phyloP scores from a whole-genome alignment of 441 rosid genomes.

The Rhodomyrtus psidioides region DNA sequence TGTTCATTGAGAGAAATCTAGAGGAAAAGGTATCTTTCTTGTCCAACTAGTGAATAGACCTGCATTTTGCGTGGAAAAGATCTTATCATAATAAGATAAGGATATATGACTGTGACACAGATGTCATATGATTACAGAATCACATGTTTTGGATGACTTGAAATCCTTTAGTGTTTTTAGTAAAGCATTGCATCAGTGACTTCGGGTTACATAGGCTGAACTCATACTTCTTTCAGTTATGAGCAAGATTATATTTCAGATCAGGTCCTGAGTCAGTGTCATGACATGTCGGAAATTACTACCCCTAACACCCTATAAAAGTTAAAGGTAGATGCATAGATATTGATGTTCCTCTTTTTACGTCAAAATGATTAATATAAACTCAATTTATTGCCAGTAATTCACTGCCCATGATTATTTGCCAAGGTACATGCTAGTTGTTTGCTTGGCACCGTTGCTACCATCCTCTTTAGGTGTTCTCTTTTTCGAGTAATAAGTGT shows the following conservation, averaged over 20 bases:
- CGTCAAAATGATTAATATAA: background rate
- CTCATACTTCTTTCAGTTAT: background rate
- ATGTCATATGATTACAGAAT: background rate
- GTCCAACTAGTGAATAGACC: background rate
- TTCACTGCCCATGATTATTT: background rate
- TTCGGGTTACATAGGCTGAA: background rate
- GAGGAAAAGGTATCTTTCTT: slow-evolving; percentile 59
- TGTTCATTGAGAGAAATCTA: slow-evolving; percentile 74
- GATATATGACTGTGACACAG: background rate
- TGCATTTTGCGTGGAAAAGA: background rate
- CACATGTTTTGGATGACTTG: background rate
- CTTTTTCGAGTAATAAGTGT: background rate
- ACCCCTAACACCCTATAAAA: background rate
- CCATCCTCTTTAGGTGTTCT: background rate
- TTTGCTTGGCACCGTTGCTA: background rate
- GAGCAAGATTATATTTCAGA: background rate
- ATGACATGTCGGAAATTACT: background rate
- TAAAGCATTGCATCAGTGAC: background rate
- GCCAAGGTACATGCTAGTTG: background rate
- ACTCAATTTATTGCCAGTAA: background rate
- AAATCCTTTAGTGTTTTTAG: background rate
- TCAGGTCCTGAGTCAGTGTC: background rate
- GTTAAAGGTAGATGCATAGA: background rate
- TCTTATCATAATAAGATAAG: background rate
- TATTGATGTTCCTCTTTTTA: background rate